A percentile compares a stretch with the other conserved stretches of the same genome.
Conservation (phyloP, 441 rosid species). For the Pelargonium cotyledonis region DNA sequence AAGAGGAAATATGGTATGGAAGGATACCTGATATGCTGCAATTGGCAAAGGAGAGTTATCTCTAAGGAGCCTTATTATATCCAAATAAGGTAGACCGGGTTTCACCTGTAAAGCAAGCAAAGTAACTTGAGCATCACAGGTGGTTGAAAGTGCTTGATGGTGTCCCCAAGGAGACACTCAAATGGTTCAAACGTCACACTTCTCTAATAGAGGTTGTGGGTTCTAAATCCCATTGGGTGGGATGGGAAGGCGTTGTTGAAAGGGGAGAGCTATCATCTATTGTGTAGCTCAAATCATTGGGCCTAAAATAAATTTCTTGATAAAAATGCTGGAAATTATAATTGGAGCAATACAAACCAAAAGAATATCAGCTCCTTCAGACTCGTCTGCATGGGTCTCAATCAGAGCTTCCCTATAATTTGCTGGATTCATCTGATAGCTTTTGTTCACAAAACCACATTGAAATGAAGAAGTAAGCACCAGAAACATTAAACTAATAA, state of each 20-base stretch:
- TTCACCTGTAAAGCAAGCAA: slow-evolving; percentile 53
- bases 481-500: neutral
- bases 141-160: neutral
- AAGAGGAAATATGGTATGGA: neutral
- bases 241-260: too few relatives aligned
- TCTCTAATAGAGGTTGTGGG: too few relatives aligned
- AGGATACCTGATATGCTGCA: slow-evolving; percentile 83
- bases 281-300: too few relatives aligned
- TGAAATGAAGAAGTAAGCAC: slow-evolving; percentile 16
- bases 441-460: slow-evolving; percentile 34
- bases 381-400: slow-evolving; percentile 81
- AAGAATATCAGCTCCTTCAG: slow-evolving; percentile 98
- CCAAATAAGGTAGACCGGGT: slow-evolving; percentile 96
- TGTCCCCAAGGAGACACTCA: too few relatives aligned
- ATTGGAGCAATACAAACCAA: slow-evolving; percentile 44
- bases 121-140: slow-evolving; percentile 19
- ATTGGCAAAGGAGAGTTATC: slow-evolving; percentile 77
- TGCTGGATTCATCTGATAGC: slow-evolving; percentile 98
- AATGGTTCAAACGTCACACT: too few relatives aligned
- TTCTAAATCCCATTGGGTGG: too few relatives aligned
- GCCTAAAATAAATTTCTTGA: too few relatives aligned
- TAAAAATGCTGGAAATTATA: slow-evolving; percentile 2
- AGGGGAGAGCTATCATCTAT: too few relatives aligned
- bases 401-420: slow-evolving; percentile 86
- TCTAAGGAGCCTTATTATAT: slow-evolving; percentile 80